Evolutionary conservation across 106 monocot species (phyloP).

Genomic region (Dactylorhiza incarnata): DNA sequence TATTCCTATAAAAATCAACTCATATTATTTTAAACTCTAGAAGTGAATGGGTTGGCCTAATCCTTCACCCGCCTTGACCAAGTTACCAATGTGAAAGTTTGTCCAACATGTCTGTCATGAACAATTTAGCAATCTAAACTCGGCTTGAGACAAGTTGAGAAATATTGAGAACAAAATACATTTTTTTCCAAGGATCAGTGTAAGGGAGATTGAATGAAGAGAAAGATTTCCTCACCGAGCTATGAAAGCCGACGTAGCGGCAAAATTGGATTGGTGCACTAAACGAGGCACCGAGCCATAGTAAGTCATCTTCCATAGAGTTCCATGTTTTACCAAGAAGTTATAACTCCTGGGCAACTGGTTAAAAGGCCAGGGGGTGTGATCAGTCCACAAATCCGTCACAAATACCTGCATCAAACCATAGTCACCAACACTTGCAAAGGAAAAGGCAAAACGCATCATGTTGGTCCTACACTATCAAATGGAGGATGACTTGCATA

Average conservation of each 20-base stretch:
- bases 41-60: neutral
- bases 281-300: constrained; percentile 73
- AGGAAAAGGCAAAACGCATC: neutral
- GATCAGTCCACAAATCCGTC: constrained; percentile 96
- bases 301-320: constrained; percentile 93
- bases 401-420: constrained; percentile 63
- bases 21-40: neutral
- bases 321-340: constrained; percentile 93
- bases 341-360: constrained; percentile 94
- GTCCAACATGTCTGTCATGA: neutral
- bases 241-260: constrained; percentile 83
- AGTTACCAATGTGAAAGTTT: neutral
- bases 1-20: too few species aligned
- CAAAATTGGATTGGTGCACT: constrained; percentile 93
- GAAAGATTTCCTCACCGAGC: constrained; percentile 44
- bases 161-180: neutral
- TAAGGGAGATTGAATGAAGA: neutral
- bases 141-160: neutral
- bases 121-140: neutral
- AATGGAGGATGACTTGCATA: neutral
- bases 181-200: neutral
- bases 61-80: neutral
- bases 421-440: constrained; percentile 2
- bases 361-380: constrained; percentile 99
- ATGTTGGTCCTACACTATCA: neutral